These are phyloP conservation scores for Zygosaccharomyces rouxii DNA, from an alignment of 805 yeast genomes.

Conservation along the genomic window DNA sequence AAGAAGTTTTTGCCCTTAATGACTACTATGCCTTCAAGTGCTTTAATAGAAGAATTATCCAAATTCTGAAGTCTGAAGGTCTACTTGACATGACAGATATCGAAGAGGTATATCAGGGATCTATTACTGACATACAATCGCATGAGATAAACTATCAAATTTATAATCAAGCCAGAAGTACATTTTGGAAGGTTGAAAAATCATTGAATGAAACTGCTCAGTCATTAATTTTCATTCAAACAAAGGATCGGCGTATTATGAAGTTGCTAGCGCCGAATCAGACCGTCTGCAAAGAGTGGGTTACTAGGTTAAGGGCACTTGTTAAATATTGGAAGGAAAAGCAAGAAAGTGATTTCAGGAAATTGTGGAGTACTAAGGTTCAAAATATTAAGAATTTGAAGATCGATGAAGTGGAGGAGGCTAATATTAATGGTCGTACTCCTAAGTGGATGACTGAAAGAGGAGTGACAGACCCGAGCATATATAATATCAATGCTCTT, in stretches of 20 bases:
- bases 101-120: slow-evolving; percentile 37
- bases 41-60: slow-evolving; percentile 54
- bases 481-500: slow-evolving; percentile 53
- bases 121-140: slow-evolving; percentile 21
- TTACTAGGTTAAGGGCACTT: slow-evolving; percentile 43
- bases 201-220: slow-evolving; percentile 28
- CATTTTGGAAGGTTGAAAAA: slow-evolving; percentile 22
- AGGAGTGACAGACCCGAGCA: slow-evolving; percentile 48
- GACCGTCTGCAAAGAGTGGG: slow-evolving; percentile 60
- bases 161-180: slow-evolving; percentile 13
- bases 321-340: slow-evolving; percentile 57
- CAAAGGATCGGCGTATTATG: slow-evolving; percentile 44
- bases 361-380: slow-evolving; percentile 38
- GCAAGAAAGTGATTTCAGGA: slow-evolving; percentile 38
- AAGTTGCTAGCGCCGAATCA: slow-evolving; percentile 54
- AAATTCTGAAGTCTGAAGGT: slow-evolving; percentile 54
- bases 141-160: slow-evolving; percentile 32
- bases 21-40: slow-evolving; percentile 64
- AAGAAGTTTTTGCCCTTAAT: slow-evolving; percentile 40
- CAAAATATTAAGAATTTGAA: slow-evolving; percentile 45
- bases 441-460: slow-evolving; percentile 53
- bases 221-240: slow-evolving; percentile 49
- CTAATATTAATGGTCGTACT: slow-evolving; percentile 43
- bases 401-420: slow-evolving; percentile 54
- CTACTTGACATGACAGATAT: slow-evolving; percentile 57